These are phyloP conservation scores for Pholiota adiposa DNA, from an alignment of 1,284 basidiomycete species.

Conservation along the genomic window DNA sequence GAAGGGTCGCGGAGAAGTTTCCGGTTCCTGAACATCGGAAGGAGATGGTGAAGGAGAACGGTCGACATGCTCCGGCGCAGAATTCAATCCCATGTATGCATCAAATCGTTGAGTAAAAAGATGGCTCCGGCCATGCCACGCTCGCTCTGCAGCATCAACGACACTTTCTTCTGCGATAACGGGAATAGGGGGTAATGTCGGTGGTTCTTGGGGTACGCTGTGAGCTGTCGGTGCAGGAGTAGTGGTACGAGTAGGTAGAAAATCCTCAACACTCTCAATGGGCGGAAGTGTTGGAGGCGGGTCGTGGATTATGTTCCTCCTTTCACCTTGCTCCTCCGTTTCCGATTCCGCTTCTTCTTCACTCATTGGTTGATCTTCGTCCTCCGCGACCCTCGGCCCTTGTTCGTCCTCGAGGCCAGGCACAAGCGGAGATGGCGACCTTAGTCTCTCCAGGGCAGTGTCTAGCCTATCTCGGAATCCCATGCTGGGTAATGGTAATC, in stretches of 20 bases:
- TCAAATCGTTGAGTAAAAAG: background rate
- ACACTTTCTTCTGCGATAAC: conserved; percentile 3
- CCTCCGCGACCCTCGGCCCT: conserved; percentile 4
- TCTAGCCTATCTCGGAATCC: conserved; percentile 25
- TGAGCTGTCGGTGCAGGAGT: background rate
- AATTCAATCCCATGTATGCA: background rate
- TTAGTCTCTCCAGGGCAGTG: conserved; percentile 30
- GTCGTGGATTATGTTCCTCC: background rate
- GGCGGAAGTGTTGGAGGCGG: conserved; percentile 7
- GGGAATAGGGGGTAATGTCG: conserved; percentile 32
- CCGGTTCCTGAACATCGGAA: background rate
- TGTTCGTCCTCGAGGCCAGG: conserved; percentile 23
- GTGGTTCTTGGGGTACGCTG: conserved; percentile 22
- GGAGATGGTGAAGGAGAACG: background rate
- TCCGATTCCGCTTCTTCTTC: background rate
- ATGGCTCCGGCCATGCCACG: background rate
- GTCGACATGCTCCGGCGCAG: background rate
- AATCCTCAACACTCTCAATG: conserved; percentile 4
- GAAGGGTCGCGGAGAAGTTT: background rate
- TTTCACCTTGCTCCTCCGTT: background rate
- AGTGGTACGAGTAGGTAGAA: background rate
- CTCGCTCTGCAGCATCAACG: conserved; percentile 4
- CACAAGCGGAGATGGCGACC: conserved; percentile 31
- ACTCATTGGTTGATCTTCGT: conserved; percentile 8
- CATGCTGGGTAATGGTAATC: background rate